Percentiles rank a stretch among this genome's conserved stretches.
These are phyloP conservation scores for Cyberlindnera xylosilytica DNA, from an alignment of 805 yeast species.

Conservation along the genomic window DNA sequence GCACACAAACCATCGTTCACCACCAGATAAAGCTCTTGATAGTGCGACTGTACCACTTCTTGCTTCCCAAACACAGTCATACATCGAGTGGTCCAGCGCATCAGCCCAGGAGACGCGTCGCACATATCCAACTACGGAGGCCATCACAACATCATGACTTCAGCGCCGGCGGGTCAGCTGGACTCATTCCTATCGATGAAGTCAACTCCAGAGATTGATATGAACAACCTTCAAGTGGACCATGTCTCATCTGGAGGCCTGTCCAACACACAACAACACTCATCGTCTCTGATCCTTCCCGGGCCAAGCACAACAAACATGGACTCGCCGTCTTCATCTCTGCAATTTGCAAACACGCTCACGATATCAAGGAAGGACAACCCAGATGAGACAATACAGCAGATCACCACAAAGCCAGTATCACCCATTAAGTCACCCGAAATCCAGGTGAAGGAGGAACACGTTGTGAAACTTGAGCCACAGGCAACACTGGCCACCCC, in stretches of 20 bases:
- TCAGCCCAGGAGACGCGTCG: too few relatives aligned
- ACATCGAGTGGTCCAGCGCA: too few relatives aligned
- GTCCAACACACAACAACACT: neutral
- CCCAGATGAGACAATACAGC: slow-evolving; percentile 21
- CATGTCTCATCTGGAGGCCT: neutral
- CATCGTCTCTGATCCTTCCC: neutral
- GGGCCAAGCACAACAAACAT: neutral
- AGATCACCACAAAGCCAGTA: slow-evolving; percentile 5
- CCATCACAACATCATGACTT: slow-evolving; percentile 12
- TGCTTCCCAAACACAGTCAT: too few relatives aligned
- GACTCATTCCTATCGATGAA: slow-evolving; percentile 16
- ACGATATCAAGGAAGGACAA: neutral
- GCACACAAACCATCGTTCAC: too few relatives aligned
- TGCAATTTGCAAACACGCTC: neutral
- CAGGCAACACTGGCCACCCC: slow-evolving; percentile 1
- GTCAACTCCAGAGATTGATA: slow-evolving; percentile 16
- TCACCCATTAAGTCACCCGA: slow-evolving; percentile 7
- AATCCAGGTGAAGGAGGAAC: slow-evolving; percentile 2
- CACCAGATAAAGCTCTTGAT: too few relatives aligned
- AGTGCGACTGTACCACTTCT: too few relatives aligned
- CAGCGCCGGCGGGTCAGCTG: slow-evolving; percentile 18
- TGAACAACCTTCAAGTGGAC: slow-evolving; percentile 19
- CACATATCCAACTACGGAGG: too few relatives aligned
- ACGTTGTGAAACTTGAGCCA: neutral
- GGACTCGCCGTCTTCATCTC: neutral